phyloP scores from a whole-genome alignment of 176 grass and related monocot species.

The Cenchrus fungigraminus region DNA sequence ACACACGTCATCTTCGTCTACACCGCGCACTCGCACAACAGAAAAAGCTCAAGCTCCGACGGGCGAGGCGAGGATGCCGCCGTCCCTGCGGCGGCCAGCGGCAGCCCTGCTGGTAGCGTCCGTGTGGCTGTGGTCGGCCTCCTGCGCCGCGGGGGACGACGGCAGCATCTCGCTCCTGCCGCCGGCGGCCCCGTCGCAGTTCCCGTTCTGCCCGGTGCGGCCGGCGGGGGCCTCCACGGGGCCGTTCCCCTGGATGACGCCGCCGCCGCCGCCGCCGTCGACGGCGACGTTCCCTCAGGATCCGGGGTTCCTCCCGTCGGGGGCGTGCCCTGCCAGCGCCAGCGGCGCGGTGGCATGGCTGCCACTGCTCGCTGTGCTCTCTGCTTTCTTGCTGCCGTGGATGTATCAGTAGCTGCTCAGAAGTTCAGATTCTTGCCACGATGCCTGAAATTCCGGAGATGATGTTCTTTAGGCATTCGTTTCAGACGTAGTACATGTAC shows the following conservation, averaged over 20 bases:
- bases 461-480: background rate
- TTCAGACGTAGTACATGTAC: background rate
- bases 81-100: background rate
- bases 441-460: background rate
- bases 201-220: slow-evolving; percentile 51
- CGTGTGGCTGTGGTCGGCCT: slow-evolving; percentile 1
- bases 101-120: slow-evolving; percentile 34
- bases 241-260: slow-evolving; percentile 53
- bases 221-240: slow-evolving; percentile 9
- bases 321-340: background rate
- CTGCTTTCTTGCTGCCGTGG: slow-evolving; percentile 42
- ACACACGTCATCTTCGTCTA: background rate
- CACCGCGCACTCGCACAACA: background rate
- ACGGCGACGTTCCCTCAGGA: slow-evolving; percentile 42
- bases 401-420: background rate
- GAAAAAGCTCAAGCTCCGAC: background rate
- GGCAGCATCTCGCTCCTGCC: slow-evolving; percentile 30
- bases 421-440: background rate
- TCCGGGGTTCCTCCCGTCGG: slow-evolving; percentile 46
- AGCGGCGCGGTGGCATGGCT: slow-evolving; percentile 6
- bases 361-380: slow-evolving; percentile 1
- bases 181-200: slow-evolving; percentile 23
- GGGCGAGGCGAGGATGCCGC: background rate
- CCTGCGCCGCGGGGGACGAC: slow-evolving; percentile 13
- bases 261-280: background rate